Evolutionary conservation across 73 alveolate genomes (phyloP), one percentile per base, ranked within the genome.

Genomic region (Tetrahymena malaccensis): DNA sequence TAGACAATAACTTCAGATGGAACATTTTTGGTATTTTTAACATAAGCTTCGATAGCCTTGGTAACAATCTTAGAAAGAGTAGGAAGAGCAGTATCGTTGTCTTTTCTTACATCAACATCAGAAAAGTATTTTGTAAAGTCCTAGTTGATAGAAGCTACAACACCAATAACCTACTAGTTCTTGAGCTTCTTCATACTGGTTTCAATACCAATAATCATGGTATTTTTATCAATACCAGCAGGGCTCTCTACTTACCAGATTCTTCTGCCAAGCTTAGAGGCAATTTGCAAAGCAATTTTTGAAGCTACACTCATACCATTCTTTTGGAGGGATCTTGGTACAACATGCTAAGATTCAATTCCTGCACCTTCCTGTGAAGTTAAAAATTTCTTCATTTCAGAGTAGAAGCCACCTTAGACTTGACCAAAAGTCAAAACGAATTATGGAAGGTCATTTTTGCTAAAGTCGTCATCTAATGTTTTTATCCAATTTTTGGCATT

Each of bases 201-300:
- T 25, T 96, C 98, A 38, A 96, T 95, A 17, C 98, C 98, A 21
- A 95, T 55, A 55, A 96, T 96, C 98, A 96, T 96, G 13, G 97
- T 96, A 43, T 93, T 95, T 25, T 95, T 58, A 21, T 84, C 55
- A 13, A 95, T 93, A 43, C 97, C 97, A 3, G 34, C 34, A 56
- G 85, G 85, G 10, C 13, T 25, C 15, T 56, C 85, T 6, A 56
- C 33, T 25, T 56, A 22, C 85, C 85, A 56, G 13, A 56, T 25
- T 25, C 33, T 56, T 25, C 33, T 56, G 16, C 85, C 85, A 56
- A 56, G 85, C 33, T 56, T 56, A 7, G 85, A 56, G 33, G 85
- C 85, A 22, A 56, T 56, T 56, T 56, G 33, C 85, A 56, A 56
- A 56, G 85, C 85, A 56, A 56, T 56, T 25, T 56, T 56, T 56